These are phyloP conservation scores for Oenanthe sinensis DNA, from an alignment of 129 eudicot species.

Conservation along the genomic window DNA sequence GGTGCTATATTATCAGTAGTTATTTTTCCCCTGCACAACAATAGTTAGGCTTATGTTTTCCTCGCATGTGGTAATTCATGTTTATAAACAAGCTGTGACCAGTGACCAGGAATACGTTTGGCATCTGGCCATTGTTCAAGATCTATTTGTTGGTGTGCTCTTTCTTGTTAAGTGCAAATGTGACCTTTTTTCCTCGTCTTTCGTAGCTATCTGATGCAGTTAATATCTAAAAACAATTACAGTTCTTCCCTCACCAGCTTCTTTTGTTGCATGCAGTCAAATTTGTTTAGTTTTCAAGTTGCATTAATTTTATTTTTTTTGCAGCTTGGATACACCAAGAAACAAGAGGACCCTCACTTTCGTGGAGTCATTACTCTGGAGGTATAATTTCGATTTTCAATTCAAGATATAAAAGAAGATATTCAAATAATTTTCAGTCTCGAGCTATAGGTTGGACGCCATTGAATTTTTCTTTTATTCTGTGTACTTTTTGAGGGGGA, in stretches of 20 bases:
- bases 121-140: not conserved
- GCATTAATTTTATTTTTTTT: slow-evolving; percentile 2
- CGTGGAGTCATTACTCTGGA: slow-evolving; percentile 97
- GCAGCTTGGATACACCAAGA: slow-evolving; percentile 99
- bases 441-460: not conserved
- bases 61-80: not conserved
- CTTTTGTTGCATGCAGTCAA: not conserved
- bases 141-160: not conserved
- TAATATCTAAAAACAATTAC: not conserved
- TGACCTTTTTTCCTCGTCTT: not conserved
- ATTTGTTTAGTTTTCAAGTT: not conserved
- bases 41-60: not conserved
- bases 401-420: not conserved
- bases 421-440: not conserved
- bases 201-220: not conserved
- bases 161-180: not conserved
- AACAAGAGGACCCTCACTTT: slow-evolving; percentile 89
- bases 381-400: slow-evolving; percentile 30
- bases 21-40: not conserved
- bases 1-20: not conserved
- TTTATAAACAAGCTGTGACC: not conserved
- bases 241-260: not conserved
- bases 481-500: not conserved
- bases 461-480: not conserved
- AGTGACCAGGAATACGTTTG: not conserved